Percentiles rank a stretch among this genome's conserved stretches.
These are phyloP conservation scores for Phytophthora foliorum DNA, from an alignment of 352 stramenopile species.

Conservation along the genomic window DNA sequence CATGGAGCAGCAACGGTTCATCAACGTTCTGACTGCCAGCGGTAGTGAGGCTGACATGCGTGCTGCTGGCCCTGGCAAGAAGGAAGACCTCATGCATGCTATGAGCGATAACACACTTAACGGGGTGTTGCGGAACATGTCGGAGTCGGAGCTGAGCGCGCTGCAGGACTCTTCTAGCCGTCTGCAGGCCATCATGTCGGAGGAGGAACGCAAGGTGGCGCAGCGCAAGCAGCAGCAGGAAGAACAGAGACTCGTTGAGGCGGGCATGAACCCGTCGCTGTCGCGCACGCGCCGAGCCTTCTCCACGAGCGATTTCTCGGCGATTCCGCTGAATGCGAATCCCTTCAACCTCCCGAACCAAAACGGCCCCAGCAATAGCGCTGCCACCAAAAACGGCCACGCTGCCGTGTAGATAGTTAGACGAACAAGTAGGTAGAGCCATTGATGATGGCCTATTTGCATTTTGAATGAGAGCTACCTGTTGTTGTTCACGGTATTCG, in stretches of 20 bases:
- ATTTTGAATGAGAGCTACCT: slow-evolving; percentile 28
- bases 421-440: slow-evolving; percentile 24
- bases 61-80: slow-evolving; percentile 27
- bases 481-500: slow-evolving; percentile 3
- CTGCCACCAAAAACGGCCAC: slow-evolving; percentile 20
- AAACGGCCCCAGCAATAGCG: slow-evolving; percentile 22
- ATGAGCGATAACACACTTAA: slow-evolving; percentile 79
- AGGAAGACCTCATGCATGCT: slow-evolving; percentile 71
- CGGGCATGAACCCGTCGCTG: slow-evolving; percentile 50
- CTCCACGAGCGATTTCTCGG: slow-evolving; percentile 71
- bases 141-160: slow-evolving; percentile 70
- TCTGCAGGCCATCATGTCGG: slow-evolving; percentile 70
- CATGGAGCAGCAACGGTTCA: slow-evolving; percentile 82
- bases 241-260: slow-evolving; percentile 36
- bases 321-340: slow-evolving; percentile 34
- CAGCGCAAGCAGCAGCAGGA: slow-evolving; percentile 44
- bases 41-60: slow-evolving; percentile 68
- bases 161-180: slow-evolving; percentile 71
- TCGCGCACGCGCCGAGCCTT: slow-evolving; percentile 65
- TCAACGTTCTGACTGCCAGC: slow-evolving; percentile 65
- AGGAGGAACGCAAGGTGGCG: slow-evolving; percentile 51
- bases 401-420: slow-evolving; percentile 32
- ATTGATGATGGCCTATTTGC: slow-evolving; percentile 1
- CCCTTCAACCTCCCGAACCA: slow-evolving; percentile 23
- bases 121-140: slow-evolving; percentile 69